Evolutionary conservation across 805 yeast species (phyloP), one percentile per base, ranked within the genome.

Genomic region (Torulaspora gathmanii): DNA sequence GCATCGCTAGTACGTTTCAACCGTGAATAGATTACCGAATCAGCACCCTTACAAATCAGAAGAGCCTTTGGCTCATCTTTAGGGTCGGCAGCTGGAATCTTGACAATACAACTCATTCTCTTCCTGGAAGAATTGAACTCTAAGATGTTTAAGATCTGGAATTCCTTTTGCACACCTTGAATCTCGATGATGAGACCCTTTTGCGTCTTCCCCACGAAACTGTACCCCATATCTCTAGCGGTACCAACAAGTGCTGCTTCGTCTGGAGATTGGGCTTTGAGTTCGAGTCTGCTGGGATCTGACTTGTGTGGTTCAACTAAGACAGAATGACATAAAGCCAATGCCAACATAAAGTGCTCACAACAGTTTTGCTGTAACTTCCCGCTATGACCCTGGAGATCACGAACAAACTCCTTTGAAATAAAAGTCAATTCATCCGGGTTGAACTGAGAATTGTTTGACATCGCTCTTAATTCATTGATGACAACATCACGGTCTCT

Each of bases 61-160:
- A 84, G 65, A 0, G 83, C 87, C 42, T 72, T 79, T 23, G 80
- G 80, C 40, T 75, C 74, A 17, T 70, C 78, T 33, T 66, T 69
- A 33, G 70, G 71, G 3, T 49, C 52, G 3, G 60, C 59, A 10
- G 77, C 64, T 1, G 89, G 89, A 33, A 86, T 71, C 61, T 83
- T 83, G 30, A 85, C 73, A 51, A 85, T 81, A 12, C 86, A 84
- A 73, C 90, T 82, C 95, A 85, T 85, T 73, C 95, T 80, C 69
- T 85, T 85, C 70, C 95, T 79, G 0, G 93, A 83, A 6, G 93
- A 85, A 56, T 86, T 86, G 66, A 86, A 86, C 57, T 85, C 93
- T 51, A 86, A 65, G 16, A 81, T 75, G 56, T 84, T 85, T 49
- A 86, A 64, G 26, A 86, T 71, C 58, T 83, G 86, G 60, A 78